A percentile compares a stretch with the other conserved stretches of the same genome.
These are phyloP conservation scores for Pseudisothecium myosuroides DNA, from an alignment of 225 moss, liverwort and hornwort species.

Conservation along the genomic window DNA sequence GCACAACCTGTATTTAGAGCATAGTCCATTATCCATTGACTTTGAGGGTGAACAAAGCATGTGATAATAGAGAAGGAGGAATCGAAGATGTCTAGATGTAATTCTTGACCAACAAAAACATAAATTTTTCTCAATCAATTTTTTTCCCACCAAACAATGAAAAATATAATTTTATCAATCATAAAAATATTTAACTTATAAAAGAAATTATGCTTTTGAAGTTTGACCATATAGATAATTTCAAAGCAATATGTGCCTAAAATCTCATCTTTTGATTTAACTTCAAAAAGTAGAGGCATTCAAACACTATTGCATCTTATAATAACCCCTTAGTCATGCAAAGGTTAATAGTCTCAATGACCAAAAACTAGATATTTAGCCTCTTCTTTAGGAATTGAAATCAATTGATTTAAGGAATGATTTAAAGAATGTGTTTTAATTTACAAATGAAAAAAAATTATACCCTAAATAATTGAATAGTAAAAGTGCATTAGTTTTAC, in stretches of 20 bases:
- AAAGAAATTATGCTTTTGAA: background rate
- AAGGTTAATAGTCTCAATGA: background rate
- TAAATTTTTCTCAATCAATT: background rate
- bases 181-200: background rate
- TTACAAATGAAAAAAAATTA: background rate
- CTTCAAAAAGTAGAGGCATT: background rate
- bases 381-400: background rate
- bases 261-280: background rate
- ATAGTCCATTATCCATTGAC: no score
- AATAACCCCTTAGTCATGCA: fast-evolving
- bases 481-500: no score
- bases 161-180: background rate
- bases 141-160: background rate
- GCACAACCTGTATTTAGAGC: fast-evolving
- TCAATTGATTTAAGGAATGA: no score
- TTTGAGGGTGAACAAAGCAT: background rate
- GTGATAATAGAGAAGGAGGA: fast-evolving
- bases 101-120: background rate
- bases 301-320: background rate
- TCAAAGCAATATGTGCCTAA: no score
- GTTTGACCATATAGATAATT: fast-evolving
- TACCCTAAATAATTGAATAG: background rate
- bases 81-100: background rate
- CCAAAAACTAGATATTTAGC: background rate
- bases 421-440: no score